These are phyloP conservation scores for Cryptococcus sp. DNA, from an alignment of 1,284 basidiomycete species.

Conservation along the genomic window DNA sequence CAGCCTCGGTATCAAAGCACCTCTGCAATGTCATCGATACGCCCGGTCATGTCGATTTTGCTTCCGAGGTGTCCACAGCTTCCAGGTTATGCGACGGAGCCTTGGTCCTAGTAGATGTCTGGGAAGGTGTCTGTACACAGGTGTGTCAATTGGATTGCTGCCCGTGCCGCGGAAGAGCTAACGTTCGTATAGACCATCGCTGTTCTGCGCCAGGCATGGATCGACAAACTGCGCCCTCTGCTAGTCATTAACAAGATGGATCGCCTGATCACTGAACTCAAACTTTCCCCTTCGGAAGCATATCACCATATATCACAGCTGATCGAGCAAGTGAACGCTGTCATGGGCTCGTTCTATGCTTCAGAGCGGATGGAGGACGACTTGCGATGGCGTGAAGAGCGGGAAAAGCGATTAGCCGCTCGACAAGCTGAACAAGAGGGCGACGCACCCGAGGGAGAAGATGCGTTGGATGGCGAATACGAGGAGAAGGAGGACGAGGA, in stretches of 20 bases:
- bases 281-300: conserved; percentile 86
- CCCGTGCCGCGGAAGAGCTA: background rate
- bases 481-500: conserved; percentile 97
- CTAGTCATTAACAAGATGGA: conserved; percentile 98
- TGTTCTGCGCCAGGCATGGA: conserved; percentile 93
- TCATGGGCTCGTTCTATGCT: conserved; percentile 96
- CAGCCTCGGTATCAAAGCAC: conserved; percentile 43
- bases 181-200: conserved; percentile 72
- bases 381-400: conserved; percentile 86
- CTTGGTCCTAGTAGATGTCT: conserved; percentile 93
- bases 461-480: conserved; percentile 58
- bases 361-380: conserved; percentile 98
- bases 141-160: conserved; percentile 55
- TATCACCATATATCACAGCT: conserved; percentile 91
- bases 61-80: conserved; percentile 92
- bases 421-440: conserved; percentile 58
- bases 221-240: conserved; percentile 83
- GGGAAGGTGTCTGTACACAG: conserved; percentile 98
- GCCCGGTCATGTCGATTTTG: conserved; percentile 98
- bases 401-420: conserved; percentile 77
- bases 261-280: conserved; percentile 90
- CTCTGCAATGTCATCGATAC: conserved; percentile 91
- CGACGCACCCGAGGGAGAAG: conserved; percentile 51
- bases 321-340: conserved; percentile 97
- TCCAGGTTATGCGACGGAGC: conserved; percentile 93